Conservation (phyloP, 2,329 filamentous ascomycete species). For the Fusarium sp. region DNA sequence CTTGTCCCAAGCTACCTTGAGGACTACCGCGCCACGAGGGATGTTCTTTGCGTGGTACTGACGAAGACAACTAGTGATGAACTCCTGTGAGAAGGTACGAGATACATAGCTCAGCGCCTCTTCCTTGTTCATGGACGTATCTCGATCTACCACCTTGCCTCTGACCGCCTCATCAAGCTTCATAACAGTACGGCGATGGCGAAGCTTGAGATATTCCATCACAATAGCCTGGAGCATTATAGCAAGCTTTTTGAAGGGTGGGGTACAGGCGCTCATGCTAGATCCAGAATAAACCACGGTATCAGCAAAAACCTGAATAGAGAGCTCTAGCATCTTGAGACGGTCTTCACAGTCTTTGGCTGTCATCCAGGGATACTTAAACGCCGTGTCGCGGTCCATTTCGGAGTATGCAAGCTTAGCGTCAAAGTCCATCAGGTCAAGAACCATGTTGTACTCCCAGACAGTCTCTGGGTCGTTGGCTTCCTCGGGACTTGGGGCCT, state of each 20-base stretch:
- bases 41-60: too few species aligned
- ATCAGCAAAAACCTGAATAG: not conserved
- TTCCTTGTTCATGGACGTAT: not conserved
- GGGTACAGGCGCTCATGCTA: fast-evolving
- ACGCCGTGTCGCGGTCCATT: not conserved
- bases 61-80: not conserved
- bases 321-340: not conserved
- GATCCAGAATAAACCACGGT: too few species aligned
- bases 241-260: not conserved
- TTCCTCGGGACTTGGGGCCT: fast-evolving
- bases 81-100: not conserved
- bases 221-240: fast-evolving
- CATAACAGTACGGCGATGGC: not conserved
- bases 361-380: not conserved
- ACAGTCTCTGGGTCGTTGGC: fast-evolving
- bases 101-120: not conserved
- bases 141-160: fast-evolving
- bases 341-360: too few species aligned
- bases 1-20: not conserved
- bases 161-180: not conserved
- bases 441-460: fast-evolving
- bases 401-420: fast-evolving
- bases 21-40: too few species aligned
- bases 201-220: not conserved
- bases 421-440: not conserved